phyloP scores from a whole-genome alignment of 352 stramenopile species.

The Blastocystis sp. region DNA sequence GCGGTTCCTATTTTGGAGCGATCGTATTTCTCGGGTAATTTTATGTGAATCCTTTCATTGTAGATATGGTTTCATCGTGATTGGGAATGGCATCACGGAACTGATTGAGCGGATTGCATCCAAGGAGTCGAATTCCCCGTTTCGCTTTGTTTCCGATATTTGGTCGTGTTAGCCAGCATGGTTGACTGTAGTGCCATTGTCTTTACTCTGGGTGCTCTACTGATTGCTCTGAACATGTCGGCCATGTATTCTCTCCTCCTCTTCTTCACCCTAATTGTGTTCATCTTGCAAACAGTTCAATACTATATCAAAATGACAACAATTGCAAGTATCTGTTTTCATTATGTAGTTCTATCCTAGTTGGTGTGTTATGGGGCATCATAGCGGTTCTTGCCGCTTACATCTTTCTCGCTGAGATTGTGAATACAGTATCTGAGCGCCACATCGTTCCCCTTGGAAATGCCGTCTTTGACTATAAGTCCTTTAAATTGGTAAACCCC shows the following conservation, averaged over 20 bases:
- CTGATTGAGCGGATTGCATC: neutral
- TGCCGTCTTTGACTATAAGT: constrained; percentile 5
- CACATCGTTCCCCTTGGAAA: constrained; percentile 26
- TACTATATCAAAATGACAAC: neutral
- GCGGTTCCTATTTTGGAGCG: constrained; percentile 13
- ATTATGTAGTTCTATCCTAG: neutral
- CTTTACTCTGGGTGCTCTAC: neutral
- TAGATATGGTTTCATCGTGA: constrained; percentile 12
- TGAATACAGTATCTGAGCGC: neutral
- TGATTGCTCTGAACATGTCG: constrained; percentile 11
- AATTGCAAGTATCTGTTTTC: neutral
- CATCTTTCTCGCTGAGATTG: constrained; percentile 24
- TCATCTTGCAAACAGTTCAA: neutral
- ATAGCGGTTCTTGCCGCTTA: neutral
- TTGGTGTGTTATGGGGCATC: neutral
- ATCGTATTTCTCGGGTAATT: constrained; percentile 14
- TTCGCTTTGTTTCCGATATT: neutral
- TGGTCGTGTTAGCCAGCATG: neutral
- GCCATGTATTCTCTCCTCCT: constrained; percentile 23
- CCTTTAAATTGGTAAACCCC: neutral
- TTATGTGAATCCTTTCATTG: neutral
- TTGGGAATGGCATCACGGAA: neutral
- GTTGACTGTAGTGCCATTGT: neutral
- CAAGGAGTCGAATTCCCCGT: neutral
- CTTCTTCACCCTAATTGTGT: neutral